A percentile compares a stretch with the other conserved stretches of the same genome.
These are phyloP conservation scores for Albatrellus sp. DNA, from an alignment of 1,284 basidiomycete species.

Conservation along the genomic window DNA sequence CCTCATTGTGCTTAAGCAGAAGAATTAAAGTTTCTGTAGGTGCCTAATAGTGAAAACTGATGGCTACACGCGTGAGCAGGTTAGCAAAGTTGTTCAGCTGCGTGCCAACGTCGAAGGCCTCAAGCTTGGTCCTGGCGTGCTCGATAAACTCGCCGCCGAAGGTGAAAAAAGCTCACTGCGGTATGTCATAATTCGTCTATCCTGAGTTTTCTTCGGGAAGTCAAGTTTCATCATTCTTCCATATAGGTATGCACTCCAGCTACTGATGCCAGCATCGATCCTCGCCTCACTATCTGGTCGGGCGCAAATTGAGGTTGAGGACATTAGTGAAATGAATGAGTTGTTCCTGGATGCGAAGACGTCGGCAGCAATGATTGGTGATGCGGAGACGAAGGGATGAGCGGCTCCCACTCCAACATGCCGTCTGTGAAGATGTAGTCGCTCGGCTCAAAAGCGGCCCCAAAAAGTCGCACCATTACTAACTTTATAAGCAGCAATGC, in stretches of 20 bases:
- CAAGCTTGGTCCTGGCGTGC: slow-evolving; percentile 63
- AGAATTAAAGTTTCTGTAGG: slow-evolving; percentile 22
- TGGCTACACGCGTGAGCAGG: slow-evolving; percentile 75
- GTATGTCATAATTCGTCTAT: slow-evolving; percentile 26
- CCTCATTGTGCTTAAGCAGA: slow-evolving; percentile 6
- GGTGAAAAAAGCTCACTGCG: slow-evolving; percentile 80
- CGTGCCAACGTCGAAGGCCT: slow-evolving; percentile 83
- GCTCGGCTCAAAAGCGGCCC: no score
- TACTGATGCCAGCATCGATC: slow-evolving; percentile 89
- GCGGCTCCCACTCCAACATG: no score
- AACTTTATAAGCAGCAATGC: no score
- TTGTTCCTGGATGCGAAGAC: slow-evolving; percentile 92
- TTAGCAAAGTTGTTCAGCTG: slow-evolving; percentile 79
- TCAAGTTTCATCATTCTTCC: slow-evolving; percentile 2
- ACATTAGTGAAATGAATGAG: slow-evolving; percentile 86
- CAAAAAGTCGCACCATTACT: no score
- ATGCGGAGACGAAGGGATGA: background rate
- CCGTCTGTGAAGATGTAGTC: no score
- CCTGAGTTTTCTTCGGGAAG: background rate
- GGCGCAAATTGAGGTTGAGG: slow-evolving; percentile 72
- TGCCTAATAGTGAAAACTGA: slow-evolving; percentile 97
- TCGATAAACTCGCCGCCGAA: slow-evolving; percentile 74
- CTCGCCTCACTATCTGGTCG: slow-evolving; percentile 70
- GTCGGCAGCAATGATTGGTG: slow-evolving; percentile 44
- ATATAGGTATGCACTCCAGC: slow-evolving; percentile 78